phyloP scores from a whole-genome alignment of 1,139 yeast species.

The Pichia sp. region DNA sequence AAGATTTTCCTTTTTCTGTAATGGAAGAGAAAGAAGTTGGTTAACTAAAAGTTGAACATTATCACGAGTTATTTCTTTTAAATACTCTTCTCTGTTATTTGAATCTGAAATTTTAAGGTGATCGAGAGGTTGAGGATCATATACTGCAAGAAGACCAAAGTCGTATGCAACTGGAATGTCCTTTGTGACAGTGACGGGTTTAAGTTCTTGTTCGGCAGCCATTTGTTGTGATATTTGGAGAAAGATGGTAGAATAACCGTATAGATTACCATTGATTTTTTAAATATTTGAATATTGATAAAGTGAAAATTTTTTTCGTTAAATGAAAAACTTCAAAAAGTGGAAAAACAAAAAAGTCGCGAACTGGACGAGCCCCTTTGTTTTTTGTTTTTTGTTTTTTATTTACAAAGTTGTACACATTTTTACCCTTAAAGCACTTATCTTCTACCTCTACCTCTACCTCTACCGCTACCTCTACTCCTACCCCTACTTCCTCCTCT shows the following conservation, averaged over 20 bases:
- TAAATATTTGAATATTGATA: neutral
- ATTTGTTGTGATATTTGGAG: neutral
- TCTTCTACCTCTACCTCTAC: neutral
- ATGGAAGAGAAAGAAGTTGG: slow-evolving; percentile 84
- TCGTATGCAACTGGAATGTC: slow-evolving; percentile 82
- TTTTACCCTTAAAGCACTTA: neutral
- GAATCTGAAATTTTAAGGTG: slow-evolving; percentile 45
- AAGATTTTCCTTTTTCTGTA: slow-evolving; percentile 67
- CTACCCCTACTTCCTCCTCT: neutral
- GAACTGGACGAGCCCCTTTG: neutral
- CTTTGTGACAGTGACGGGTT: slow-evolving; percentile 82
- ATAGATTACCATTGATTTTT: neutral
- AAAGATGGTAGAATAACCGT: neutral
- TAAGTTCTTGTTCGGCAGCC: slow-evolving; percentile 24
- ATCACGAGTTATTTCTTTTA: slow-evolving; percentile 74
- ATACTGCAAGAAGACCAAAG: slow-evolving; percentile 80
- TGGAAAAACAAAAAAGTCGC: neutral
- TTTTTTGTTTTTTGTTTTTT: neutral
- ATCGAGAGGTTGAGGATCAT: slow-evolving; percentile 79
- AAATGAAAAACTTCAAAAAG: neutral
- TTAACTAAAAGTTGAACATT: slow-evolving; percentile 86
- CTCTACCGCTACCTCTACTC: slow-evolving; percentile 1
- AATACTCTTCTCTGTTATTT: slow-evolving; percentile 54
- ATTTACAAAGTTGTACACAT: neutral
- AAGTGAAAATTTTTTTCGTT: neutral